These are phyloP conservation scores for Saccharomycopsis babjevae DNA, from an alignment of 805 yeast genomes.

Conservation along the genomic window DNA sequence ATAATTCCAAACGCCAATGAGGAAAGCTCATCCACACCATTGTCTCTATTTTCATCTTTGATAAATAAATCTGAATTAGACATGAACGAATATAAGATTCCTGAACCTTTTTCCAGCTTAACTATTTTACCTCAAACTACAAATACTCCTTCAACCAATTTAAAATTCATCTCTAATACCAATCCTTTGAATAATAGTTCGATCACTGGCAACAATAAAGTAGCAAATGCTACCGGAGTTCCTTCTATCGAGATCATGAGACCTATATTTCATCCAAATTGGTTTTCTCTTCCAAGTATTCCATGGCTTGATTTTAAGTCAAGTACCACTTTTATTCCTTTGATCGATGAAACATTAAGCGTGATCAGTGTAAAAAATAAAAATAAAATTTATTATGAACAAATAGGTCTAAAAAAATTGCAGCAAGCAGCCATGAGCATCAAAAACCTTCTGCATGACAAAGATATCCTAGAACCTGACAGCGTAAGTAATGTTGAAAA, in stretches of 20 bases:
- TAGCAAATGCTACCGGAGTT: slow-evolving; percentile 22
- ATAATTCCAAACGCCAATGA: slow-evolving; percentile 39
- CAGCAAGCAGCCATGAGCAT: slow-evolving; percentile 5
- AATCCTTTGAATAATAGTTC: slow-evolving; percentile 9
- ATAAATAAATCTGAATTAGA: slow-evolving; percentile 65
- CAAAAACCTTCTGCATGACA: slow-evolving; percentile 8
- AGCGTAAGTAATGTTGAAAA: slow-evolving; percentile 18
- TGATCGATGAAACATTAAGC: slow-evolving; percentile 47
- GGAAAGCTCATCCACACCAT: slow-evolving; percentile 32
- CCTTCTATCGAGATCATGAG: slow-evolving; percentile 46
- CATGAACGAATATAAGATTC: slow-evolving; percentile 56
- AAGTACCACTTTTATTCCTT: slow-evolving; percentile 54
- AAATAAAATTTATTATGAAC: slow-evolving; percentile 44
- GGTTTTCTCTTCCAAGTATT: slow-evolving; percentile 55
- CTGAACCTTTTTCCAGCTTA: slow-evolving; percentile 56
- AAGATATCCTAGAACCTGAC: slow-evolving; percentile 4
- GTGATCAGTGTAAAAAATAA: slow-evolving; percentile 42
- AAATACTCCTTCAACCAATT: slow-evolving; percentile 28
- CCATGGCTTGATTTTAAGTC: slow-evolving; percentile 49
- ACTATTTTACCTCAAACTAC: slow-evolving; percentile 50
- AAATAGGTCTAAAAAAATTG: slow-evolving; percentile 37
- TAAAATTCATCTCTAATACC: slow-evolving; percentile 39
- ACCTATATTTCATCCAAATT: slow-evolving; percentile 48
- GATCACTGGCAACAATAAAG: neutral
- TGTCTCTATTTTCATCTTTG: slow-evolving; percentile 73